Conservation (phyloP, 2,329 filamentous ascomycete genomes). For the Aspergillus pseudotamarii region DNA sequence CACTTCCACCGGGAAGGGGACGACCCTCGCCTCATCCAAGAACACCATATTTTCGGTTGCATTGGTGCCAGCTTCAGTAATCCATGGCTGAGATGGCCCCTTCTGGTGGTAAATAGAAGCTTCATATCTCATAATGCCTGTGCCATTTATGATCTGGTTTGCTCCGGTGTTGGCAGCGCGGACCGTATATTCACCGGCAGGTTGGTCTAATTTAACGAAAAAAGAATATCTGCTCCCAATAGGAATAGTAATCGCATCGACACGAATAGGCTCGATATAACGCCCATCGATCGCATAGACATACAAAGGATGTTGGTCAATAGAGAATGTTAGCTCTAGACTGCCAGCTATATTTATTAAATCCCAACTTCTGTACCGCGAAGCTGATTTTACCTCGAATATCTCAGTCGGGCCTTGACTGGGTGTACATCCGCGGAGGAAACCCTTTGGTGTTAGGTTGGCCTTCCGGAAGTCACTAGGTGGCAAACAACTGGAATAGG, state of each 20-base stretch:
- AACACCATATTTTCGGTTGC: conserved; percentile 45
- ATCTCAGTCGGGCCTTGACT: conserved; percentile 29
- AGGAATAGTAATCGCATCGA: conserved; percentile 39
- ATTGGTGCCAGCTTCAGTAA: conserved; percentile 54
- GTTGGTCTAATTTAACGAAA: conserved; percentile 48
- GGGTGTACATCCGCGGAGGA: conserved; percentile 28
- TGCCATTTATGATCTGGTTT: conserved; percentile 59
- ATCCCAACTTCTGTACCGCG: conserved; percentile 42
- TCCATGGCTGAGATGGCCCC: conserved; percentile 44
- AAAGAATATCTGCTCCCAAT: conserved; percentile 47
- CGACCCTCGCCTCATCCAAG: conserved; percentile 48
- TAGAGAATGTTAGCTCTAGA: conserved; percentile 39
- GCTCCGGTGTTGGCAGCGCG: conserved; percentile 54
- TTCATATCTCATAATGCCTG: conserved; percentile 53
- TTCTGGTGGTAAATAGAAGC: conserved; percentile 12
- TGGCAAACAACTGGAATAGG: conserved; percentile 27
- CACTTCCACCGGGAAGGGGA: conserved; percentile 48
- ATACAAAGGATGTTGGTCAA: conserved; percentile 50
- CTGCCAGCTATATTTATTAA: conserved; percentile 41
- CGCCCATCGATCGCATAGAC: conserved; percentile 50
- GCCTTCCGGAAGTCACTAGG: conserved; percentile 24
- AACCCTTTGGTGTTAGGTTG: conserved; percentile 21
- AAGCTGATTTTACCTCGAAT: conserved; percentile 35
- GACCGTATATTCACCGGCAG: conserved; percentile 55
- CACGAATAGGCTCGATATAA: conserved; percentile 44